Evolutionary conservation across 257 asterid species (phyloP).

Genomic region (Nicotiana tomentosiformis): DNA sequence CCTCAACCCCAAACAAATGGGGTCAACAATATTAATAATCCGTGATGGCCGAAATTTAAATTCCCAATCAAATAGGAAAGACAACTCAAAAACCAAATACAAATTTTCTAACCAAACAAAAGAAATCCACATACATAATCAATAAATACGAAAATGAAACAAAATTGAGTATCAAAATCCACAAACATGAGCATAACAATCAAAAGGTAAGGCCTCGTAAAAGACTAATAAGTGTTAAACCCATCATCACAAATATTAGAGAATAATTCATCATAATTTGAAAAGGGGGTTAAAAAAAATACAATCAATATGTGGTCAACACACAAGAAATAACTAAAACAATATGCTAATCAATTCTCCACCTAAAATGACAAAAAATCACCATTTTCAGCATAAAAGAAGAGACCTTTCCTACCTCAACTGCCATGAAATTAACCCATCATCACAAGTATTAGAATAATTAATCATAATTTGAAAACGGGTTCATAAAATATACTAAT

Average conservation of each 20-base stretch:
- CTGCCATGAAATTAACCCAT: background rate
- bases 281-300: background rate
- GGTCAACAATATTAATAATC: background rate
- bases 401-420: slow-evolving; percentile 32
- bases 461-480: background rate
- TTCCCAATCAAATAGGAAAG: background rate
- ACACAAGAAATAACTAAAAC: background rate
- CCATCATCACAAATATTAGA: background rate
- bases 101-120: background rate
- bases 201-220: background rate
- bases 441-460: background rate
- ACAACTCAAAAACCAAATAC: background rate
- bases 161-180: background rate
- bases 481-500: background rate
- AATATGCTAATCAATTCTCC: background rate
- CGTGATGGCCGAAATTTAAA: background rate
- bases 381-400: background rate
- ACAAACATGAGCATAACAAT: background rate
- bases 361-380: background rate
- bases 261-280: background rate
- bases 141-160: background rate
- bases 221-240: background rate
- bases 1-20: background rate
- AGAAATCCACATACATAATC: background rate
- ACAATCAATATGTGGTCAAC: background rate